These are phyloP conservation scores for Neurospora sp. DNA, from an alignment of 2,329 filamentous ascomycete species.

Conservation along the genomic window DNA sequence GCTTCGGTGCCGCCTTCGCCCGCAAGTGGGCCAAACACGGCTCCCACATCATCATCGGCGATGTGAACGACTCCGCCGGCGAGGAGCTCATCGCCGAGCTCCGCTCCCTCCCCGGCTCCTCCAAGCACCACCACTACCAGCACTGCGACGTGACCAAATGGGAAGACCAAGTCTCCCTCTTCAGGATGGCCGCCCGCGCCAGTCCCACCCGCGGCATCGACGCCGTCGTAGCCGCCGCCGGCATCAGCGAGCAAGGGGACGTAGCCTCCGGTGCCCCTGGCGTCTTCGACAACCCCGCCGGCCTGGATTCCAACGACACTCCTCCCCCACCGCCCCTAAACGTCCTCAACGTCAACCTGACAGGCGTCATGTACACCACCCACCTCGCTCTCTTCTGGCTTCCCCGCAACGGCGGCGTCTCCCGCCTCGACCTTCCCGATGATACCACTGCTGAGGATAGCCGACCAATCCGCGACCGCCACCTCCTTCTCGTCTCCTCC, in stretches of 20 bases:
- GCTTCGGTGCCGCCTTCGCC: constrained; percentile 47
- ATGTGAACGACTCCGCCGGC: constrained; percentile 47
- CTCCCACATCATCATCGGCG: constrained; percentile 53
- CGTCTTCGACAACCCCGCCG: constrained; percentile 36
- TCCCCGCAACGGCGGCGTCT: constrained; percentile 28
- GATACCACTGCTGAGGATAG: no score
- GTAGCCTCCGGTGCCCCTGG: constrained; percentile 14
- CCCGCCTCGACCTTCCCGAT: background rate
- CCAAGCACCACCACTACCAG: constrained; percentile 40
- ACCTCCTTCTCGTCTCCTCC: constrained; percentile 54
- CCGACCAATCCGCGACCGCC: constrained; percentile 35
- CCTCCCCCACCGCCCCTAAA: constrained; percentile 37
- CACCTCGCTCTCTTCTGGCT: constrained; percentile 56
- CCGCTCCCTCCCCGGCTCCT: constrained; percentile 29
- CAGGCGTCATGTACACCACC: constrained; percentile 54
- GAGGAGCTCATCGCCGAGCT: constrained; percentile 45
- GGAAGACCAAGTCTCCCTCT: constrained; percentile 53
- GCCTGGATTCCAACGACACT: constrained; percentile 30
- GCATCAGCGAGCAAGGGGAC: constrained; percentile 38
- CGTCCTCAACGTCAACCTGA: constrained; percentile 53
- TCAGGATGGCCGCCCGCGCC: constrained; percentile 45
- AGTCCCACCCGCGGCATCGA: constrained; percentile 49
- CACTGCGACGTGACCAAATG: constrained; percentile 57
- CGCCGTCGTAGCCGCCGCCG: constrained; percentile 57
- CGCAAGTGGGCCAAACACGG: constrained; percentile 44